Conservation (phyloP, 106 monocot species). For the Alisma plantagoaquatica region DNA sequence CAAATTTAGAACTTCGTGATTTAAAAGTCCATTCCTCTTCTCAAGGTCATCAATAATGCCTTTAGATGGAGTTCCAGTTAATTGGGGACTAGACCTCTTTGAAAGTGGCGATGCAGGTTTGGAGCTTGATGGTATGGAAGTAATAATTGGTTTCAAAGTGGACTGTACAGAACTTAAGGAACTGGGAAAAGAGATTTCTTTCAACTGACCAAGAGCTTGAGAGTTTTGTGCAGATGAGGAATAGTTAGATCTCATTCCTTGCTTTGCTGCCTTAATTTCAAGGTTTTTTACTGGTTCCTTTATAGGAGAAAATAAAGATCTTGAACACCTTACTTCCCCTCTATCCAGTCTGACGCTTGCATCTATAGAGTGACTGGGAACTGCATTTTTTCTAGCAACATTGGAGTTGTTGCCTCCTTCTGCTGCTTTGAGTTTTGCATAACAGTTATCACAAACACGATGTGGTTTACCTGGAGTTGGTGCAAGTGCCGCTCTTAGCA, state of each 20-base stretch:
- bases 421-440: constrained; percentile 26
- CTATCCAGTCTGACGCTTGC: constrained; percentile 29
- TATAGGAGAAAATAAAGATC: constrained; percentile 24
- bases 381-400: constrained; percentile 28
- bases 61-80: constrained; percentile 23
- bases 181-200: constrained; percentile 46
- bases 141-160: constrained; percentile 39
- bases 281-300: constrained; percentile 16
- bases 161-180: constrained; percentile 31
- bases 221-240: constrained; percentile 10
- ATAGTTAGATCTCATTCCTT: constrained; percentile 21
- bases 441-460: constrained; percentile 78
- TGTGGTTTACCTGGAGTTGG: constrained; percentile 73
- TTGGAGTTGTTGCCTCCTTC: constrained; percentile 19
- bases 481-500: constrained; percentile 56
- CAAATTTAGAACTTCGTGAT: constrained; percentile 42
- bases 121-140: constrained; percentile 22
- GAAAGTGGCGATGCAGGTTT: constrained; percentile 42
- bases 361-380: constrained; percentile 40
- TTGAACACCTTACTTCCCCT: constrained; percentile 42
- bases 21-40: constrained; percentile 34
- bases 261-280: constrained; percentile 28
- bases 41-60: constrained; percentile 31
- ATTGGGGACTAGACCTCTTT: constrained; percentile 33
- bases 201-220: constrained; percentile 33